phyloP scores from a whole-genome alignment of 2,329 filamentous ascomycete species.

The Pestalotiopsis sp. region DNA sequence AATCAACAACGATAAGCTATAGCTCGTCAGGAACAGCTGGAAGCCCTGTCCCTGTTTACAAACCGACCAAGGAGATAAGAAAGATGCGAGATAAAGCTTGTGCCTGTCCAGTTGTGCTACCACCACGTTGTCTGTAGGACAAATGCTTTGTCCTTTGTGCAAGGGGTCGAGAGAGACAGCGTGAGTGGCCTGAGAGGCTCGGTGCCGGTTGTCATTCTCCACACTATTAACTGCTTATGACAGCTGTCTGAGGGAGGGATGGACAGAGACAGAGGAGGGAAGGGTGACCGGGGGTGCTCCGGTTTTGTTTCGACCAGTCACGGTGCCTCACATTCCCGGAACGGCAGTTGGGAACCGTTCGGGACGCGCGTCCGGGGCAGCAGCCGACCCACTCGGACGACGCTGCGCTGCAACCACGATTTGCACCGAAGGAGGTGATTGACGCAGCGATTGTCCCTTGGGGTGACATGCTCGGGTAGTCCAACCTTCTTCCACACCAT shows the following conservation, averaged over 20 bases:
- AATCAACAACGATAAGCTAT: too few species aligned
- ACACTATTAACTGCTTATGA: background rate
- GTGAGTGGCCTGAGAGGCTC: background rate
- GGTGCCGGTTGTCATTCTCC: background rate
- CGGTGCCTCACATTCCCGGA: background rate
- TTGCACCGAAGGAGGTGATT: background rate
- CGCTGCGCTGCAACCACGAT: slow-evolving; percentile 4
- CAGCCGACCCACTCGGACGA: background rate
- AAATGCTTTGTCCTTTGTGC: slow-evolving; percentile 4
- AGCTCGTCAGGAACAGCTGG: background rate
- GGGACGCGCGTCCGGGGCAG: background rate
- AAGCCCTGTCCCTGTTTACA: background rate
- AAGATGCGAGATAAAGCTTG: background rate
- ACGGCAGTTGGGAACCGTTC: slow-evolving; percentile 9
- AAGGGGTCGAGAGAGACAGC: background rate
- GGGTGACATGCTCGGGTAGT: slow-evolving; percentile 5
- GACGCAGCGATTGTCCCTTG: background rate
- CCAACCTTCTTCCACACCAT: background rate
- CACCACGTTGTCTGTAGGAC: background rate
- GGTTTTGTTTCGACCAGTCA: background rate
- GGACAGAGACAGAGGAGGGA: background rate
- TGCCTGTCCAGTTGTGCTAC: background rate
- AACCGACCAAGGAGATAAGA: background rate
- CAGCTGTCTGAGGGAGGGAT: background rate
- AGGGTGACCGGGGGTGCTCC: background rate